These are phyloP conservation scores for Saprolegnia parasitica DNA, from an alignment of 352 stramenopile genomes.

Conservation along the genomic window DNA sequence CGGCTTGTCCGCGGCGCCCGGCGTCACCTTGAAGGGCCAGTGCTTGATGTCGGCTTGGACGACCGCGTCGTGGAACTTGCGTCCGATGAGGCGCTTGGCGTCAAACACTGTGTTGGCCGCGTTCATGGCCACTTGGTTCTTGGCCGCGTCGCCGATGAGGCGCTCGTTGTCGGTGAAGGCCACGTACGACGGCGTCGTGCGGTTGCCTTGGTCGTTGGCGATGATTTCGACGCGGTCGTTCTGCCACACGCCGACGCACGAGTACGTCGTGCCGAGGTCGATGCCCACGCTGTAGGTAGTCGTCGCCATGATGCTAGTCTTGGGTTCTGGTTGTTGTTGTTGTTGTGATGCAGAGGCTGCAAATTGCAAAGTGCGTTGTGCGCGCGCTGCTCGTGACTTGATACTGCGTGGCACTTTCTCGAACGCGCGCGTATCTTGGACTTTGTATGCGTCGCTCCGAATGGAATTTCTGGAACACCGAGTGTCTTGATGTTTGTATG, in stretches of 20 bases:
- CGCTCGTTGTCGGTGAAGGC: conserved; percentile 77
- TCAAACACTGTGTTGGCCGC: conserved; percentile 94
- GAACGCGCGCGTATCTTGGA: too few relatives aligned
- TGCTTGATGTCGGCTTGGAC: conserved; percentile 76
- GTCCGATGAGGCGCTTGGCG: conserved; percentile 94
- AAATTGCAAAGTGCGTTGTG: too few relatives aligned
- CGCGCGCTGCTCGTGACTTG: too few relatives aligned
- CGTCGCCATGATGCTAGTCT: too few relatives aligned
- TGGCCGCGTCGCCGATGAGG: conserved; percentile 86
- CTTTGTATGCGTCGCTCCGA: too few relatives aligned
- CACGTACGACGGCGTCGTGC: conserved; percentile 91
- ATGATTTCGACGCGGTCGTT: conserved; percentile 70
- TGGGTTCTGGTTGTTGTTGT: too few relatives aligned
- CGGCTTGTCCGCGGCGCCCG: conserved; percentile 70
- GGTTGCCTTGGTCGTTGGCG: conserved; percentile 68
- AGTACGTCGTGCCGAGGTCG: conserved; percentile 91
- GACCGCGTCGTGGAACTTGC: conserved; percentile 87
- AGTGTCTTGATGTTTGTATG: too few relatives aligned
- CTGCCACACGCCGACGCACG: conserved; percentile 92
- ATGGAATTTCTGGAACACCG: too few relatives aligned
- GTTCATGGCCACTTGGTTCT: conserved; percentile 87
- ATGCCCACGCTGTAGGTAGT: conserved; percentile 52
- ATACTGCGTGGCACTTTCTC: too few relatives aligned
- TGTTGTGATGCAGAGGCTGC: too few relatives aligned
- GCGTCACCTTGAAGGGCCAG: conserved; percentile 75